Base-by-base conservation (phyloP, 495 filamentous ascomycete species). In the Aspergillus bridgeri region DNA sequence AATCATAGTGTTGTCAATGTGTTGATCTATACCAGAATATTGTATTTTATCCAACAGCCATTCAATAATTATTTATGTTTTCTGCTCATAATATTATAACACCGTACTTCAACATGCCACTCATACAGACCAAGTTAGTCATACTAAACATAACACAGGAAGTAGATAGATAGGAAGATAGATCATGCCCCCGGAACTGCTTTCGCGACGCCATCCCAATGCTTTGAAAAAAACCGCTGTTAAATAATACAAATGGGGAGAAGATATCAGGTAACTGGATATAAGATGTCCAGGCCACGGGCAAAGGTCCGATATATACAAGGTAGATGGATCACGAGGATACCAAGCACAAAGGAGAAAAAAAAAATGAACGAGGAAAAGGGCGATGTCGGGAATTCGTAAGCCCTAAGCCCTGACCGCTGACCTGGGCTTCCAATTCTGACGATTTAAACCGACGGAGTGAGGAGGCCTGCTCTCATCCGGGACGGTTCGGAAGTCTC, bases 321-420 rank as follows among this genome's bases (percentile, higher is more conserved):
- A 54, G 25, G 24, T 22, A 15, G 24, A 46, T 23, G 6, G 13
- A 8, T n/a, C n/a, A 42, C 21, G 19, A 42, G 17, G 24, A 15
- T 6, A 42, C 6, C 23, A 48, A 49, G 57, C 38, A 48, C 38
- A 51, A 50, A 56, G 63, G 33, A 42, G 43, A 33, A 61, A 53
- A 22, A 51, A 57, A 55, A 51, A 54, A 59, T 29, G 7, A 43
- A 42, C 53, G 63, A 27, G n/a, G 49, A 25, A 64, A 51, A 53
- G 44, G 45, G 44, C 43, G 20, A 38, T 18, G 44, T 15, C 20
- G 51, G 29, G 49, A 46, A n/a, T n/a, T n/a, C n/a, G n/a, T n/a
- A n/a, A n/a, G n/a, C n/a, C n/a, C n/a, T n/a, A 76, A 23, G 69
- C 71, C 25, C 75, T 69, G 21, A 69, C 74, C 33, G 66, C 59